Conservation (phyloP, 352 stramenopile genomes). For the Phytophthora citrophthora region DNA sequence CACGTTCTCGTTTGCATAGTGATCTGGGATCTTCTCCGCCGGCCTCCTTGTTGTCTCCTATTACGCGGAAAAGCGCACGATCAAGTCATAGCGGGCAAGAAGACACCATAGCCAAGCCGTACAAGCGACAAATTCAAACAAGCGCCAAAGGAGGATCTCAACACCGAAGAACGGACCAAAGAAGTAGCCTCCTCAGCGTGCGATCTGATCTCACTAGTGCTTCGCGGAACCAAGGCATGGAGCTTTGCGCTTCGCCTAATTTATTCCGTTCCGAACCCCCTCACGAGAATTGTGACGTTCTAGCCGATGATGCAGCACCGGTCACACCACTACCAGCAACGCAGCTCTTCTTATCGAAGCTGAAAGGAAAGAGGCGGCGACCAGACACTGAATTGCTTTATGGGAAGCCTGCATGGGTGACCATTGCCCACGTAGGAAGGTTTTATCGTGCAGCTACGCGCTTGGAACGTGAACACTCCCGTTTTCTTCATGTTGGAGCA, state of each 20-base stretch:
- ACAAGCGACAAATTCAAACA: slow-evolving; percentile 30
- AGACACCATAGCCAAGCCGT: slow-evolving; percentile 13
- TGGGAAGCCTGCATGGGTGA: slow-evolving; percentile 58
- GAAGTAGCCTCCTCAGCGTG: not conserved
- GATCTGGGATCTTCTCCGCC: slow-evolving; percentile 19
- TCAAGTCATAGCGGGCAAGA: slow-evolving; percentile 17
- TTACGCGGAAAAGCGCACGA: slow-evolving; percentile 25
- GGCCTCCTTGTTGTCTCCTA: slow-evolving; percentile 31
- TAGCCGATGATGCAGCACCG: slow-evolving; percentile 2
- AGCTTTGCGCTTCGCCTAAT: slow-evolving; percentile 11
- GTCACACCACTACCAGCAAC: slow-evolving; percentile 57
- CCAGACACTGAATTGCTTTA: slow-evolving; percentile 52
- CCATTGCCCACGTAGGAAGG: slow-evolving; percentile 58
- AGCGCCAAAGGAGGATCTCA: slow-evolving; percentile 5
- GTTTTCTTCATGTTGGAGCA: slow-evolving; percentile 56
- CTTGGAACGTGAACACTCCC: slow-evolving; percentile 62
- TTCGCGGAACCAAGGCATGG: slow-evolving; percentile 8
- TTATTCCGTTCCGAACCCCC: not conserved
- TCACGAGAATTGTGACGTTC: slow-evolving; percentile 1
- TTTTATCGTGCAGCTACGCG: slow-evolving; percentile 58
- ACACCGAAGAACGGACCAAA: not conserved
- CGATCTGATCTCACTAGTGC: not conserved
- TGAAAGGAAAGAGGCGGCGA: slow-evolving; percentile 63
- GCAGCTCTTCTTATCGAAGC: slow-evolving; percentile 58
- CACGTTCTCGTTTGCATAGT: slow-evolving; percentile 17